These are phyloP conservation scores for Pichia norvegensis DNA, from an alignment of 1,139 yeast genomes.

Conservation along the genomic window DNA sequence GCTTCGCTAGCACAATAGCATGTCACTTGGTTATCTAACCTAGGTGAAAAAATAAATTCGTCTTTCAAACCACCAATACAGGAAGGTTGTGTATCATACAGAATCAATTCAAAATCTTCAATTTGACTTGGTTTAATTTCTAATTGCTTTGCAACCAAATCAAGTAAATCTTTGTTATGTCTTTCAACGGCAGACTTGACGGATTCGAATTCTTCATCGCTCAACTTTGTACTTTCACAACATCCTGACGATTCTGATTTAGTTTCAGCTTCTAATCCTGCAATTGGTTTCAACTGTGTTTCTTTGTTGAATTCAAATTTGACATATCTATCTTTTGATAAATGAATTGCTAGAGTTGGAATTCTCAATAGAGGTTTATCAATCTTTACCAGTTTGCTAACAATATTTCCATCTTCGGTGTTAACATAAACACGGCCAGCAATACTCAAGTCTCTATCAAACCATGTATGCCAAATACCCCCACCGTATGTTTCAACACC, in stretches of 20 bases:
- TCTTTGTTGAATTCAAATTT: conserved; percentile 90
- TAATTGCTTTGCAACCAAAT: conserved; percentile 60
- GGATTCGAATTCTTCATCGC: conserved; percentile 55
- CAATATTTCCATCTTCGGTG: conserved; percentile 42
- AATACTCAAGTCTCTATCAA: conserved; percentile 83
- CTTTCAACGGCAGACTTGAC: conserved; percentile 60
- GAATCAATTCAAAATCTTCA: conserved; percentile 85
- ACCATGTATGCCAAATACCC: conserved; percentile 87
- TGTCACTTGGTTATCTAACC: conserved; percentile 84
- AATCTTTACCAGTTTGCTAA: conserved; percentile 67
- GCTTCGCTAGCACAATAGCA: conserved; percentile 76
- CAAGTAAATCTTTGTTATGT: conserved; percentile 66
- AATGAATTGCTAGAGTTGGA: conserved; percentile 86
- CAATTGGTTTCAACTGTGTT: conserved; percentile 77
- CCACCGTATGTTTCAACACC: conserved; percentile 97
- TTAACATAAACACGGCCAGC: conserved; percentile 85
- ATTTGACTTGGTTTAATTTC: conserved; percentile 45
- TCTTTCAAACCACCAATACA: conserved; percentile 81
- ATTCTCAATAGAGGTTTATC: conserved; percentile 81
- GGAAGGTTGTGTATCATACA: conserved; percentile 79
- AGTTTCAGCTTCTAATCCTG: conserved; percentile 39
- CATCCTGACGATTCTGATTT: conserved; percentile 22
- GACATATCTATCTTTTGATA: conserved; percentile 65
- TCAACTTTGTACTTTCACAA: conserved; percentile 40
- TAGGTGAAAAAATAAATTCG: conserved; percentile 89